These are phyloP conservation scores for Botryobasidium botryosum DNA, from an alignment of 768 basidiomycete genomes.

Conservation along the genomic window DNA sequence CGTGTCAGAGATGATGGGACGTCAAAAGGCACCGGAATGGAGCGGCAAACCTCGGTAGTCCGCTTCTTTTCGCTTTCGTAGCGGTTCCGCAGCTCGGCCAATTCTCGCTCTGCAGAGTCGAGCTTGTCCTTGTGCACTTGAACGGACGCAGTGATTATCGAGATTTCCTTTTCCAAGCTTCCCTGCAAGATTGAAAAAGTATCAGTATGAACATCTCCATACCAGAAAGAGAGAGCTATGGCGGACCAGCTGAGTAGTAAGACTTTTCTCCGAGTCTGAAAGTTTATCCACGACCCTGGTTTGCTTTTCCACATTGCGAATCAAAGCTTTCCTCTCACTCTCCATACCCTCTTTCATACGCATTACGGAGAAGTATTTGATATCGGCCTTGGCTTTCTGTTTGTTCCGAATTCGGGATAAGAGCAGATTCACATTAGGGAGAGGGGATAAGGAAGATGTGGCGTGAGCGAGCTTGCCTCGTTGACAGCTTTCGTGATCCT, in stretches of 20 bases:
- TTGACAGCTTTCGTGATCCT: slow-evolving; percentile 41
- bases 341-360: slow-evolving; percentile 75
- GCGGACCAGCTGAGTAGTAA: no score
- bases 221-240: no score
- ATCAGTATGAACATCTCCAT: no score
- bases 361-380: slow-evolving; percentile 85
- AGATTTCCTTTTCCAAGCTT: no score
- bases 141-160: no score
- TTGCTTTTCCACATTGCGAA: slow-evolving; percentile 41
- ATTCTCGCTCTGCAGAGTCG: not conserved
- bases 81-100: not conserved
- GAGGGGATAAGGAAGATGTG: not conserved
- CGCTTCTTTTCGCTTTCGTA: slow-evolving; percentile 1
- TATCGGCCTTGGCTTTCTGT: slow-evolving; percentile 91
- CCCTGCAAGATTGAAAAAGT: no score
- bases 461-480: slow-evolving; percentile 67
- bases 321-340: slow-evolving; percentile 47
- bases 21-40: not conserved
- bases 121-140: no score
- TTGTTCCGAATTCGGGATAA: not conserved
- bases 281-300: slow-evolving; percentile 47
- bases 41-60: not conserved
- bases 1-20: not conserved
- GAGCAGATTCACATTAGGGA: not conserved
- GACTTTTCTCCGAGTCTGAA: slow-evolving; percentile 42